Evolutionary conservation across 805 yeast genomes (phyloP).

Genomic region (Ogataea parapolymorpha): DNA sequence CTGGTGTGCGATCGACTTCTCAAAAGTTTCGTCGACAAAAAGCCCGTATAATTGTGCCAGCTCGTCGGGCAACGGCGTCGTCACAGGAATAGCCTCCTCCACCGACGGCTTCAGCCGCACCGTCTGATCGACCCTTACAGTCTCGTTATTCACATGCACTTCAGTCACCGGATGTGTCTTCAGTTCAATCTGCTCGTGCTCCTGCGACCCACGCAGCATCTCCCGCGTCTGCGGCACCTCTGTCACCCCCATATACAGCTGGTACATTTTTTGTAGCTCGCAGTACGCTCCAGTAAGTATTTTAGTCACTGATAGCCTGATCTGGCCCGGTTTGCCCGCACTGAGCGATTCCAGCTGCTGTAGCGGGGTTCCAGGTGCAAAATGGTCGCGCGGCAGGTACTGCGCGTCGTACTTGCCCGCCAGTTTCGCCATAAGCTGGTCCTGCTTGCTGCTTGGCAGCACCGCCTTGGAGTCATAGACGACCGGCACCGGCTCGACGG

Average conservation of each 20-base stretch:
- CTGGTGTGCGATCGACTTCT: slow-evolving; percentile 22
- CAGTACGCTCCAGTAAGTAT: slow-evolving; percentile 64
- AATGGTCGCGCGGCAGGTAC: slow-evolving; percentile 20
- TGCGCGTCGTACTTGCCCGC: slow-evolving; percentile 2
- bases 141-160: slow-evolving; percentile 6
- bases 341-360: slow-evolving; percentile 14
- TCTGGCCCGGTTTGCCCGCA: slow-evolving; percentile 9
- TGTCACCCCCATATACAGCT: slow-evolving; percentile 40
- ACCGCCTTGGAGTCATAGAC: not conserved
- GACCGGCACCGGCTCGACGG: not conserved
- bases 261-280: slow-evolving; percentile 56
- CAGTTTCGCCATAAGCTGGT: slow-evolving; percentile 4
- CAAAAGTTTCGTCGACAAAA: not conserved
- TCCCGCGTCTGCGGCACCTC: slow-evolving; percentile 33
- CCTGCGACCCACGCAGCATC: slow-evolving; percentile 44
- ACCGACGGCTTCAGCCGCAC: slow-evolving; percentile 1
- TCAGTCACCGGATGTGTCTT: slow-evolving; percentile 39
- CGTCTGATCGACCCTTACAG: slow-evolving; percentile 8
- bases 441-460: slow-evolving; percentile 4
- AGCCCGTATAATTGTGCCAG: not conserved
- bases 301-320: slow-evolving; percentile 56
- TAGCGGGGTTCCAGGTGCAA: slow-evolving; percentile 18
- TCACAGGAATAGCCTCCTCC: too few species aligned
- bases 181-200: slow-evolving; percentile 48
- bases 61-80: not conserved